phyloP scores from a whole-genome alignment of 2,329 filamentous ascomycete species.

The Pestalotiopsis sp. region DNA sequence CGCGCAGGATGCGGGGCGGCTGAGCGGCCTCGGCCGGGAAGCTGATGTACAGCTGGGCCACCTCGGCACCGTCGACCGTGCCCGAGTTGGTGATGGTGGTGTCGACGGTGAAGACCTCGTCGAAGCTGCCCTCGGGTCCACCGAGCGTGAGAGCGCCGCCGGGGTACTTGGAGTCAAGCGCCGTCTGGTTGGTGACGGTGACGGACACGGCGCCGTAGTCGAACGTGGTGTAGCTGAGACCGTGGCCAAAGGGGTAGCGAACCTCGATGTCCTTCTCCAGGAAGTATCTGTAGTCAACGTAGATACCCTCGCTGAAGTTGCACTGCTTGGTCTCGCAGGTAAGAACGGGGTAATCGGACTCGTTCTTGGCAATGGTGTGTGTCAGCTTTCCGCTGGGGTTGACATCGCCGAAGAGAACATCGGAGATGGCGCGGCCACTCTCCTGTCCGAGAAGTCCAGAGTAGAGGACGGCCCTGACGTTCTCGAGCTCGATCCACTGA shows the following conservation, averaged over 20 bases:
- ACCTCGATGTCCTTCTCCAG: slow-evolving; percentile 50
- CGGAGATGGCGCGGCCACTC: slow-evolving; percentile 61
- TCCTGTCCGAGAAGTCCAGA: slow-evolving; percentile 65
- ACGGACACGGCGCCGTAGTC: slow-evolving; percentile 14
- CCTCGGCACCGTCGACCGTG: slow-evolving; percentile 51
- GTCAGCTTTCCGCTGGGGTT: slow-evolving; percentile 62
- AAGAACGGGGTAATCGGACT: slow-evolving; percentile 51
- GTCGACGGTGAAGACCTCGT: slow-evolving; percentile 51
- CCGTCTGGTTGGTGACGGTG: slow-evolving; percentile 3
- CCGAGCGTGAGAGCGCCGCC: slow-evolving; percentile 49
- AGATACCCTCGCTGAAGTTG: slow-evolving; percentile 48
- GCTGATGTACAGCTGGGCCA: slow-evolving; percentile 61
- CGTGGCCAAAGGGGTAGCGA: slow-evolving; percentile 58
- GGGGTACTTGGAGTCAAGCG: slow-evolving; percentile 46
- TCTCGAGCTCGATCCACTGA: slow-evolving; percentile 58
- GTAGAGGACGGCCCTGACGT: slow-evolving; percentile 64
- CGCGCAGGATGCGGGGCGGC: slow-evolving; percentile 57
- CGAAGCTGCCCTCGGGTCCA: slow-evolving; percentile 59
- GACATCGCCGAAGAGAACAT: slow-evolving; percentile 62
- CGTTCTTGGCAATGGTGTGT: slow-evolving; percentile 59
- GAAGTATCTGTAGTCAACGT: slow-evolving; percentile 61
- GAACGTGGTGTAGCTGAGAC: slow-evolving; percentile 56
- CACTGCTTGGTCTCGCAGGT: slow-evolving; percentile 23
- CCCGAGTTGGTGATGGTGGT: slow-evolving; percentile 58
- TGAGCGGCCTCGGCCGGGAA: slow-evolving; percentile 41